These are phyloP conservation scores for Pleurotus tuoliensis DNA, from an alignment of 768 basidiomycete species.

Conservation along the genomic window DNA sequence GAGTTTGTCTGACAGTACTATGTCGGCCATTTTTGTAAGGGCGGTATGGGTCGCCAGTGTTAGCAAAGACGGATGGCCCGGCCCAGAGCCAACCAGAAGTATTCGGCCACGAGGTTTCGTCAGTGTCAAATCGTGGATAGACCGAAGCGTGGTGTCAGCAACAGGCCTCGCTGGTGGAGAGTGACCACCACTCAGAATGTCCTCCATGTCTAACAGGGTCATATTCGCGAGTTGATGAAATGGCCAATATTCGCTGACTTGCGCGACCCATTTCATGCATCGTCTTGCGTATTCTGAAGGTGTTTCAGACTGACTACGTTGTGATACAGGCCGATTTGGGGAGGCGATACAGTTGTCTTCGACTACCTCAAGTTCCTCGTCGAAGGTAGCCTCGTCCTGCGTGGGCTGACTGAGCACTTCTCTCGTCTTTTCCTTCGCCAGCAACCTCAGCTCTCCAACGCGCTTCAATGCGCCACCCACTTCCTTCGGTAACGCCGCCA, in stretches of 20 bases:
- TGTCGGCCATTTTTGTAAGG: conserved; percentile 74
- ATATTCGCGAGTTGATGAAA: conserved; percentile 70
- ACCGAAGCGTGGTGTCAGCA: too few species aligned
- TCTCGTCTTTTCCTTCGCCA: conserved; percentile 36
- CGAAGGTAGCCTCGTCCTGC: conserved; percentile 14
- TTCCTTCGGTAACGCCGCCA: conserved; percentile 66
- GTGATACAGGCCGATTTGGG: conserved; percentile 68
- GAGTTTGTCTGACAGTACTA: conserved; percentile 95
- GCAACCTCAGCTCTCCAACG: conserved; percentile 62
- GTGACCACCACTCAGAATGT: conserved; percentile 46
- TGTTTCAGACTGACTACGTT: conserved; percentile 36
- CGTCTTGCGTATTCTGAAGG: conserved; percentile 47
- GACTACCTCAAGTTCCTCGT: conserved; percentile 37
- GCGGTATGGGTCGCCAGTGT: conserved; percentile 82
- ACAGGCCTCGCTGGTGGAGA: conserved; percentile 7
- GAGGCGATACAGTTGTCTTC: conserved; percentile 55
- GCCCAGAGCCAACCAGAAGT: conserved; percentile 89
- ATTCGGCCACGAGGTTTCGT: conserved; percentile 59
- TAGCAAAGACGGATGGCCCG: conserved; percentile 90
- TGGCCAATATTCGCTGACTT: conserved; percentile 96
- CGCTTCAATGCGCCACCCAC: conserved; percentile 73
- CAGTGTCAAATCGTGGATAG: conserved; percentile 29
- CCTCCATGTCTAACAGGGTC: conserved; percentile 62
- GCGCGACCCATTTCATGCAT: conserved; percentile 90
- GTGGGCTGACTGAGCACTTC: conserved; percentile 16